phyloP scores from a whole-genome alignment of 345 rosid species.

The Brassica rapa region DNA sequence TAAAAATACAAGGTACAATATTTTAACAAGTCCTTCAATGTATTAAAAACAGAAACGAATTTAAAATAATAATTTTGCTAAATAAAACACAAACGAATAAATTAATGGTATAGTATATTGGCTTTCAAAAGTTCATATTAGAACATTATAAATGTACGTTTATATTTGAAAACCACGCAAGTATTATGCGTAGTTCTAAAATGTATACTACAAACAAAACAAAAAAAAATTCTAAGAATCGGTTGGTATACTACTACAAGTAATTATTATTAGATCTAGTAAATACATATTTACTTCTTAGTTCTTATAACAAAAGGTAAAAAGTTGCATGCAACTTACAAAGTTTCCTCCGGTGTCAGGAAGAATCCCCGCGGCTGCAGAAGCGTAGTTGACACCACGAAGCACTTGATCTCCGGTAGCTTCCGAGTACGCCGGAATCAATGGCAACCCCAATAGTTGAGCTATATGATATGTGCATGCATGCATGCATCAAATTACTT shows the following conservation, averaged over 20 bases:
- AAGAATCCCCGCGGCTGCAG: conserved; percentile 96
- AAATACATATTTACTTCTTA: neutral
- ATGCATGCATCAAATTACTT: conserved; percentile 26
- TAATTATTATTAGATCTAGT: neutral
- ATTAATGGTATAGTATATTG: neutral
- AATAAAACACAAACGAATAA: neutral
- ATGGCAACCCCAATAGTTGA: conserved; percentile 71
- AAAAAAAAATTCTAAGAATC: neutral
- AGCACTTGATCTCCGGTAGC: conserved; percentile 78
- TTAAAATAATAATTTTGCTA: neutral
- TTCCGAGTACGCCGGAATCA: conserved; percentile 79
- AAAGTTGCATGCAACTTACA: conserved; percentile 44
- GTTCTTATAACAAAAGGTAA: neutral
- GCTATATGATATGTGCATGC: conserved; percentile 50
- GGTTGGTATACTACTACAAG: neutral
- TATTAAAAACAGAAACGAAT: neutral
- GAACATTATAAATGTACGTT: neutral
- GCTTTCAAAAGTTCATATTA: neutral
- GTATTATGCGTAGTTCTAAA: neutral
- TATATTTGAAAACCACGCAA: neutral
- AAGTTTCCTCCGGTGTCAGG: conserved; percentile 89
- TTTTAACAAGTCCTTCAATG: neutral
- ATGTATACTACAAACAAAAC: neutral
- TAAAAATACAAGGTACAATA: neutral
- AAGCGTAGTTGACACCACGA: conserved; percentile 90